Evolutionary conservation across 2,329 filamentous ascomycete species (phyloP), one percentile per base, ranked within the genome.

Genomic region (Westerdykella ornata): DNA sequence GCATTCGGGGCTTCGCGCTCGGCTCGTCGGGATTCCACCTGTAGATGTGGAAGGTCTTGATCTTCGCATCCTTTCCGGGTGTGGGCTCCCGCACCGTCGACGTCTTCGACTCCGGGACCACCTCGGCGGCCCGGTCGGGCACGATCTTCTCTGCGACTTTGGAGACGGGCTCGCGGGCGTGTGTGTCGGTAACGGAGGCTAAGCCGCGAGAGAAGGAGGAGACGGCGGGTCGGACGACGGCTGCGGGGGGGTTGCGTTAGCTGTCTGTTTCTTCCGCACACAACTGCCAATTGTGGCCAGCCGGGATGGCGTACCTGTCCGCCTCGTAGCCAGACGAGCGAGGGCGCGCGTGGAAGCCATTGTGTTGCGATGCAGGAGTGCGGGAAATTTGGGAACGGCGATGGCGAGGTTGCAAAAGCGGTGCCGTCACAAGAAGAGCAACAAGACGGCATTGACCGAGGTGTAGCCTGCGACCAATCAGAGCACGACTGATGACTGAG

Each of bases 1-100:
- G 88, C 86, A 98, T 95, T 68, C 76, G 78, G 48, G 92, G 92
- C 82, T 98, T 98, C 70, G 86, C 82, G 62, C 82, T 81, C 44
- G 92, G 92, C 66, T 82, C 78, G 66, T 97, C 92, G 47, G 92
- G 92, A 68, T 94, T 94, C 92, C 92, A 98, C 68, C 92, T 82
- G 81, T 98, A 98, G 75, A 98, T 84, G 71, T 95, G 84, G 80
- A 98, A 98, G 38, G 85, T 88, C 83, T 96, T 97, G 73, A 85
- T 81, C 58, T 76, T 77, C 35, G 80, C 69, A 45, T 76, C 68
- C 52, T 74, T 67, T 49, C 70, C 72, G 39, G 73, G 64, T 59
- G 74, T 75, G 42, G 84, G 76, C 56, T 85, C 77, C 53, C 79
- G 69, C 43, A 78, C 71, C 37, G 78, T 77, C 37, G 80, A 76